Percentiles rank a stretch among this genome's conserved stretches.
Conservation (phyloP, 495 filamentous ascomycete species). For the Corynascus novoguineensis region DNA sequence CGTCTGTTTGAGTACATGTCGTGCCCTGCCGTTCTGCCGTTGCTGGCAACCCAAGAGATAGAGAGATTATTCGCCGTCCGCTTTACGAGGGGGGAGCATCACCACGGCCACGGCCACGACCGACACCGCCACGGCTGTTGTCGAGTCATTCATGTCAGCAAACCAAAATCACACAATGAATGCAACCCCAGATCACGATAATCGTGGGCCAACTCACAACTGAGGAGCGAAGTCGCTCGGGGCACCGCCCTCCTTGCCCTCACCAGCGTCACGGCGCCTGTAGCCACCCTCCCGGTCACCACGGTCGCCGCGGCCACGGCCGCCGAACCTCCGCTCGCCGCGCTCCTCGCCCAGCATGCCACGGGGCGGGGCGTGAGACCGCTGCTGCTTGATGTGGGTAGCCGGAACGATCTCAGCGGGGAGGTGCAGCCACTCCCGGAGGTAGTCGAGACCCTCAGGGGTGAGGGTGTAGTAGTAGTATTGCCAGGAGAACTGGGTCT, state of each 20-base stretch:
- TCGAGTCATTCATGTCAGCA: conserved; percentile 29
- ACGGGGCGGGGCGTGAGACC: conserved; percentile 94
- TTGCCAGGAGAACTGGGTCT: conserved; percentile 99
- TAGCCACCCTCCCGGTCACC: conserved; percentile 91
- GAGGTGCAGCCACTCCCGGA: conserved; percentile 99
- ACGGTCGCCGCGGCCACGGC: conserved; percentile 59
- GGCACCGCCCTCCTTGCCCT: conserved; percentile 91
- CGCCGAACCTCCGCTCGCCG: conserved; percentile 66
- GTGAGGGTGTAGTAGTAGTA: conserved; percentile 99
- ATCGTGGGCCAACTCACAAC: conserved; percentile 55
- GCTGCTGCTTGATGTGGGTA: conserved; percentile 99
- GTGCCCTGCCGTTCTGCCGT: conserved; percentile 40
- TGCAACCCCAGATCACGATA: not conserved
- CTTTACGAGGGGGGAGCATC: conserved; percentile 64
- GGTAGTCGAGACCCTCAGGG: conserved; percentile 98
- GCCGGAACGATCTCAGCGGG: conserved; percentile 98
- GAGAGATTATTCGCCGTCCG: conserved; percentile 26
- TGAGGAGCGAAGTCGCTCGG: conserved; percentile 91
- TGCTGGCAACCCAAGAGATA: conserved; percentile 33
- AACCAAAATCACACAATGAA: not conserved
- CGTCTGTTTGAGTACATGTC: conserved; percentile 50
- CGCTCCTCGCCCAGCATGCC: conserved; percentile 94
- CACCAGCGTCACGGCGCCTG: conserved; percentile 78
- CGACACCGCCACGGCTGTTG: conserved; percentile 78
- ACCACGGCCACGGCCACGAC: conserved; percentile 82